Evolutionary conservation across 1,139 yeast genomes (phyloP).

Genomic region (Candida pseudoviswanathii): DNA sequence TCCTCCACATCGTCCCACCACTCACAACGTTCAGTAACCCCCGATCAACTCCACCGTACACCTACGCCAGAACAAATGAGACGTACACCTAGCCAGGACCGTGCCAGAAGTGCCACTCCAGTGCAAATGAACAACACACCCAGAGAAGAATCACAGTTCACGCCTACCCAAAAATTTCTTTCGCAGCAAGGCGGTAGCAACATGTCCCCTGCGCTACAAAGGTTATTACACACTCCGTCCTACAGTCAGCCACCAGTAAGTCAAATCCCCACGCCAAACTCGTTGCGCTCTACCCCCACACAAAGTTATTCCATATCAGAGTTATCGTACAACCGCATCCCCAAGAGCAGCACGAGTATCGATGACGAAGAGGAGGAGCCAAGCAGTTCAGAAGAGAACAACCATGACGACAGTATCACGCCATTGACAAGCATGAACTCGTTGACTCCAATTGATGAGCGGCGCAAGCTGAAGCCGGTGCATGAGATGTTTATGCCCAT

Average conservation of each 20-base stretch:
- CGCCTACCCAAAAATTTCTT: background rate
- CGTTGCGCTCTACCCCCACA: background rate
- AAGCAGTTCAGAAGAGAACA: constrained; percentile 9
- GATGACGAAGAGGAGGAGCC: constrained; percentile 8
- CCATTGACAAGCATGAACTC: constrained; percentile 46
- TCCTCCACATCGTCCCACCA: no score
- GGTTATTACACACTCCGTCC: constrained; percentile 2
- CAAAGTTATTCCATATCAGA: constrained; percentile 2
- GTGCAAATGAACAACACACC: background rate
- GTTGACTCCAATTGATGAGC: constrained; percentile 23
- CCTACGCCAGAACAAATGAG: background rate
- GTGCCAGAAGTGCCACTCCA: background rate
- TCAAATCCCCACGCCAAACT: constrained; percentile 6
- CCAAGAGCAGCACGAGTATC: constrained; percentile 8
- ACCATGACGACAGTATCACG: constrained; percentile 23
- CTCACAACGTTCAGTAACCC: background rate
- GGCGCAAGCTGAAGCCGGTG: constrained; percentile 38
- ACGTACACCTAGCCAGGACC: constrained; percentile 1
- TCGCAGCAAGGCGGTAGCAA: background rate
- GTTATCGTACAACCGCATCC: constrained; percentile 6
- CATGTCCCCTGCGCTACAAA: constrained; percentile 4
- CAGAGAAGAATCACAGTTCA: background rate
- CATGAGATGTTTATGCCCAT: constrained; percentile 51
- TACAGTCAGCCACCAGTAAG: constrained; percentile 7
- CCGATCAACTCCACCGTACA: background rate